These are phyloP conservation scores for Postia placenta DNA, from an alignment of 768 basidiomycete genomes.

Conservation along the genomic window DNA sequence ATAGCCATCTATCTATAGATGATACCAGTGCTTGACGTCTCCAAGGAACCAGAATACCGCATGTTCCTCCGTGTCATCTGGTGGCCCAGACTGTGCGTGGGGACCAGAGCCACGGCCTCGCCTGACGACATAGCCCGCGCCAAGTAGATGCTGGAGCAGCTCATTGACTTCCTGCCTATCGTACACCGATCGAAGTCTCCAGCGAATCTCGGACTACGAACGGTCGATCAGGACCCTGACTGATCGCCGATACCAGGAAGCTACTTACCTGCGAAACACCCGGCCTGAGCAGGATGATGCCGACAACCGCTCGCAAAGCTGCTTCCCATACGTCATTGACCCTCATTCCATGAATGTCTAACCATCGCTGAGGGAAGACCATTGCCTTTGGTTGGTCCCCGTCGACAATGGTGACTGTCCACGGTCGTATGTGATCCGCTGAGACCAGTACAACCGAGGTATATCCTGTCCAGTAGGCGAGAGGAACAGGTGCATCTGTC, in stretches of 20 bases:
- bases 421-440: constrained; percentile 40
- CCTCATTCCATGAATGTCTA: constrained; percentile 60
- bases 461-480: constrained; percentile 68
- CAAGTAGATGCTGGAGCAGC: constrained; percentile 44
- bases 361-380: constrained; percentile 68
- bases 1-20: constrained; percentile 30
- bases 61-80: constrained; percentile 49
- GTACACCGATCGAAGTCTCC: constrained; percentile 66
- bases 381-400: constrained; percentile 24
- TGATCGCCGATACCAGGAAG: background rate
- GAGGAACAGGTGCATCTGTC: constrained; percentile 42
- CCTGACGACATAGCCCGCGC: constrained; percentile 43
- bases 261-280: constrained; percentile 64
- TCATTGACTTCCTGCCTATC: constrained; percentile 72
- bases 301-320: constrained; percentile 63
- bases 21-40: constrained; percentile 59
- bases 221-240: constrained; percentile 3
- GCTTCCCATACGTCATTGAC: constrained; percentile 64
- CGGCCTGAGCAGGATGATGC: constrained; percentile 61
- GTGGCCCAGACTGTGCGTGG: constrained; percentile 22
- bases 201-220: constrained; percentile 58
- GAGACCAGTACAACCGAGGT: constrained; percentile 48
- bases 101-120: constrained; percentile 19
- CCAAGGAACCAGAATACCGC: constrained; percentile 53
- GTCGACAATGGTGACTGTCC: constrained; percentile 47